Conservation (phyloP, 148 eudicot species). For the Chenopodium quinoa region DNA sequence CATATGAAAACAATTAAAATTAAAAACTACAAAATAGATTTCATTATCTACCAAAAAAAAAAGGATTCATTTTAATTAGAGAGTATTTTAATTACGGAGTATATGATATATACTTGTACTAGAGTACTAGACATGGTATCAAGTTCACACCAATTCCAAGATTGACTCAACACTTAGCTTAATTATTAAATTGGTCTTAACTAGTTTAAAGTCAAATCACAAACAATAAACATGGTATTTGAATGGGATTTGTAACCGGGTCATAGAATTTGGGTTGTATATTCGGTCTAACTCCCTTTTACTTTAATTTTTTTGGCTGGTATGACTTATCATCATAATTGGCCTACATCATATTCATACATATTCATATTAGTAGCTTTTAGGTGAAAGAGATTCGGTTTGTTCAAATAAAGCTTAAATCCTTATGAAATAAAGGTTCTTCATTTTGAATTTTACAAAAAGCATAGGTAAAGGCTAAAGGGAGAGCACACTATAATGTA, state of each 20-base stretch:
- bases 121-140: too few relatives aligned
- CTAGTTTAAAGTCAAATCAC: too few relatives aligned
- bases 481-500: background rate
- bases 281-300: background rate
- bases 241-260: background rate
- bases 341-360: background rate
- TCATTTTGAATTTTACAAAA: background rate
- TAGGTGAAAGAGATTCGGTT: background rate
- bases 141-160: too few relatives aligned
- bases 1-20: too few relatives aligned
- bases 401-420: background rate
- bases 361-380: background rate
- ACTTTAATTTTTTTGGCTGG: background rate
- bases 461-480: background rate
- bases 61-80: too few relatives aligned
- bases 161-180: too few relatives aligned
- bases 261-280: background rate
- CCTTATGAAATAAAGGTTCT: background rate
- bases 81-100: too few relatives aligned
- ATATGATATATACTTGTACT: too few relatives aligned
- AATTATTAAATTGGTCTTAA: too few relatives aligned
- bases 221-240: too few relatives aligned
- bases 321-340: background rate
- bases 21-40: too few relatives aligned
- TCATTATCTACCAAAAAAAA: too few relatives aligned